phyloP scores from a whole-genome alignment of 2,329 filamentous ascomycete genomes.

The Colletotrichum paranaense region DNA sequence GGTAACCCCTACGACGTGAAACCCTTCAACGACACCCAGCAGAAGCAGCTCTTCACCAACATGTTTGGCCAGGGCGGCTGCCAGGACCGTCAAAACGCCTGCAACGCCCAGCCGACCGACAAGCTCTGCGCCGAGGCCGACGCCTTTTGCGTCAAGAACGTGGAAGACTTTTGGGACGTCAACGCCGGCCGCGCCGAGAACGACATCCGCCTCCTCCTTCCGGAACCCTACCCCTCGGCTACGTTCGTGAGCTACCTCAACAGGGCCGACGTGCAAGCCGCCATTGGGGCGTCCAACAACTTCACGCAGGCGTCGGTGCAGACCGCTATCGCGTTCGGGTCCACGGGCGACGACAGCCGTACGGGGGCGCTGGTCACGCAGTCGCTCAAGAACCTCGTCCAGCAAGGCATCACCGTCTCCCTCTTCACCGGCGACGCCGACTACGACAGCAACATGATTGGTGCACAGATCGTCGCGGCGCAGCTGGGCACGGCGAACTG shows the following conservation, averaged over 20 bases:
- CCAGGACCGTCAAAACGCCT: slow-evolving; percentile 3
- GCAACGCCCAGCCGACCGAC: slow-evolving; percentile 1
- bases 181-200: slow-evolving; percentile 10
- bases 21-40: slow-evolving; percentile 12
- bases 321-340: not conserved
- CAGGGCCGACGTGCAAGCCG: slow-evolving; percentile 14
- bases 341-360: slow-evolving; percentile 25
- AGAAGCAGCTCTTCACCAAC: slow-evolving; percentile 7
- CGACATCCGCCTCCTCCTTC: slow-evolving; percentile 3
- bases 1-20: slow-evolving; percentile 20
- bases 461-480: slow-evolving; percentile 2
- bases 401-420: slow-evolving; percentile 15
- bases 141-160: not conserved
- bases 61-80: slow-evolving; percentile 19
- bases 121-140: slow-evolving; percentile 10
- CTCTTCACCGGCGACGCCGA: slow-evolving; percentile 21
- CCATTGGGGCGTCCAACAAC: slow-evolving; percentile 22
- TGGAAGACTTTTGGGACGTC: slow-evolving; percentile 18
- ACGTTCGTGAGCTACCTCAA: slow-evolving; percentile 20
- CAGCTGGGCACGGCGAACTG: slow-evolving; percentile 10
- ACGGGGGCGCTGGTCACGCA: slow-evolving; percentile 2
- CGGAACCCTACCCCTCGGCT: not conserved
- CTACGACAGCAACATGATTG: slow-evolving; percentile 27
- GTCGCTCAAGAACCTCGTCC: slow-evolving; percentile 3
- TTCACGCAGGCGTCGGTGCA: slow-evolving; percentile 11